Base-by-base conservation (phyloP, 352 stramenopile species). In the Globisporangium camurandrum region DNA sequence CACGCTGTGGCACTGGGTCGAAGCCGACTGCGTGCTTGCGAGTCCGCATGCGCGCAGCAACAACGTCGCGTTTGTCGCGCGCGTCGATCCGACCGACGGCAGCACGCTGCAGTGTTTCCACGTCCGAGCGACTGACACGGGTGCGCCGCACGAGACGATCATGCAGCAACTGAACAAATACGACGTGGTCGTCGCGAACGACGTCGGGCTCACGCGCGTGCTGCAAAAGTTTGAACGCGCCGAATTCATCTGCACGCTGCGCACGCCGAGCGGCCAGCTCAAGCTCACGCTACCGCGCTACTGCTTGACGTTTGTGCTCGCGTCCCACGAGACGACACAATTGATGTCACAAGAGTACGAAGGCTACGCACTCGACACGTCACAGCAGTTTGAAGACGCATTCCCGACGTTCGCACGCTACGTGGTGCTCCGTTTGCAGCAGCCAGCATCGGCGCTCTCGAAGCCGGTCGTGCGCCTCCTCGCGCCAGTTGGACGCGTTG, bases 1-100 rank as follows among this genome's bases (percentile, higher is more conserved):
- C 38, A 74, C 61, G 1, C 61, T 79, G 5, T 83, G 75, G 71
- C 73, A 71, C 19, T 84, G 69, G 67, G 41, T 77, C 10, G 61
- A 83, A 5, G 3, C 57, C 9, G 52, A 62, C 0, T 75, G 62
- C 33, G 56, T 86, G 4, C 22, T 84, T 1, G 61, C 81, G 8
- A 60, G 67, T 23, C 55, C 65, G 6, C 61, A 42, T 3, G 33
- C 34, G 17, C 44, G 26, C 2, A n/a, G 48, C n/a, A 24, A 46
- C 0, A 49, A 46, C 17, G n/a, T 61, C 23, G 43, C 51, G 7
- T 22, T 12, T 3, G 36, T 56, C 31, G 22, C n/a, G 8, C 16
- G 24, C 4, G 20, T n/a, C 19, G 34, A 3, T 19, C 20, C 4
- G 5, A 28, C 20, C 22, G 26, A 23, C 31, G 10, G 14, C 24